phyloP scores from a whole-genome alignment of 2,329 filamentous ascomycete genomes.

The Fusarium penzigii region DNA sequence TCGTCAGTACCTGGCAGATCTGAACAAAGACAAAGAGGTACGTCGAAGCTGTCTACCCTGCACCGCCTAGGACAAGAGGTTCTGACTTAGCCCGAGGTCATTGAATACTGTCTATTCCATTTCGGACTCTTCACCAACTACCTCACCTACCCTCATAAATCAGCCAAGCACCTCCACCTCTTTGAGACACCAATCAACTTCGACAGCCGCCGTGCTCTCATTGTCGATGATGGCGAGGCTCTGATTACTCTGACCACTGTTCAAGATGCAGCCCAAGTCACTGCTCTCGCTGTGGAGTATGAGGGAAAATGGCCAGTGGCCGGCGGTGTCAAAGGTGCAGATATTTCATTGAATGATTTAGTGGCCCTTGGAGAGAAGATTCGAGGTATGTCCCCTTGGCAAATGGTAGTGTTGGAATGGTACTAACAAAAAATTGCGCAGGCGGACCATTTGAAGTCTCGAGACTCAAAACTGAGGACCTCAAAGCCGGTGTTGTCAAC shows the following conservation, averaged over 20 bases:
- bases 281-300: conserved; percentile 45
- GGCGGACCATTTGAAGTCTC: conserved; percentile 23
- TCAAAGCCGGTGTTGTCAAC: conserved; percentile 21
- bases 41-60: fast-evolving
- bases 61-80: fast-evolving
- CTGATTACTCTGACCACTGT: conserved; percentile 46
- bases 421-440: background rate
- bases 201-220: conserved; percentile 42
- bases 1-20: conserved; percentile 48
- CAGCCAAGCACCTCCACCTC: conserved; percentile 44
- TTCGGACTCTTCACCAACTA: conserved; percentile 57
- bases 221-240: conserved; percentile 43
- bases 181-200: conserved; percentile 43
- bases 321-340: conserved; percentile 43
- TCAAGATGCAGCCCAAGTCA: conserved; percentile 42
- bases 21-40: conserved; percentile 51
- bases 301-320: conserved; percentile 43
- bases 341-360: conserved; percentile 37
- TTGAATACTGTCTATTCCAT: conserved; percentile 60
- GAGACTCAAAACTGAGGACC: conserved; percentile 17
- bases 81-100: conserved; percentile 36
- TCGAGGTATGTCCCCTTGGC: conserved; percentile 14
- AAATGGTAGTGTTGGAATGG: background rate
- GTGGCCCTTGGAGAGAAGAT: conserved; percentile 42
- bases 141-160: conserved; percentile 50